These are phyloP conservation scores for Penicillium sp. DNA, from an alignment of 2,329 filamentous ascomycete genomes.

Conservation along the genomic window DNA sequence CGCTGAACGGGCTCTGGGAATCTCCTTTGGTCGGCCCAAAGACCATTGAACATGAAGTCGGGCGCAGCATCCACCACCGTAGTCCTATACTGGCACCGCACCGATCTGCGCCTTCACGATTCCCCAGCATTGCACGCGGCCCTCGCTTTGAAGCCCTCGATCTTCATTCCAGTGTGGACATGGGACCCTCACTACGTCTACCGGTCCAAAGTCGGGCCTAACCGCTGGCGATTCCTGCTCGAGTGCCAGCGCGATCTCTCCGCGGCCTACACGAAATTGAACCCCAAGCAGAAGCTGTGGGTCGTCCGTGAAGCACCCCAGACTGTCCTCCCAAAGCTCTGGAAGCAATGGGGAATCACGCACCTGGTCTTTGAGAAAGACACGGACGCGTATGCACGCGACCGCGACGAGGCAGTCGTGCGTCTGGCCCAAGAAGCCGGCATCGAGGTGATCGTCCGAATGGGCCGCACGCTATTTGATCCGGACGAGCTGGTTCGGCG, in stretches of 20 bases:
- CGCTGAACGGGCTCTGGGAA: no score
- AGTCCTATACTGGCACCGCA: constrained; percentile 76
- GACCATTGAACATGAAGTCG: constrained; percentile 9
- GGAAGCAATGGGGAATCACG: constrained; percentile 69
- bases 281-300: constrained; percentile 67
- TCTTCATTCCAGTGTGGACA: constrained; percentile 72
- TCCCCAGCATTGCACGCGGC: constrained; percentile 71
- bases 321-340: constrained; percentile 68
- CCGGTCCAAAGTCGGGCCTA: constrained; percentile 64
- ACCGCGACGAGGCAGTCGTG: constrained; percentile 60
- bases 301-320: constrained; percentile 70
- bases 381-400: constrained; percentile 68
- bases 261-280: constrained; percentile 63
- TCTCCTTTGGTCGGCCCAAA: no score
- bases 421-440: constrained; percentile 62
- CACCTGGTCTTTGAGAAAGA: constrained; percentile 78
- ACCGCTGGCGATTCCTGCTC: constrained; percentile 72
- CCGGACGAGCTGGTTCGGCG: constrained; percentile 65
- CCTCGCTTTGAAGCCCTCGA: constrained; percentile 64
- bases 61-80: constrained; percentile 11
- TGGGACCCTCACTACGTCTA: constrained; percentile 83
- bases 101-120: constrained; percentile 73
- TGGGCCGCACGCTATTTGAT: constrained; percentile 70
- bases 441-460: constrained; percentile 63
- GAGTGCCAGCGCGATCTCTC: constrained; percentile 73